phyloP scores from a whole-genome alignment of 352 stramenopile genomes.

The Blastocystis sp. region DNA sequence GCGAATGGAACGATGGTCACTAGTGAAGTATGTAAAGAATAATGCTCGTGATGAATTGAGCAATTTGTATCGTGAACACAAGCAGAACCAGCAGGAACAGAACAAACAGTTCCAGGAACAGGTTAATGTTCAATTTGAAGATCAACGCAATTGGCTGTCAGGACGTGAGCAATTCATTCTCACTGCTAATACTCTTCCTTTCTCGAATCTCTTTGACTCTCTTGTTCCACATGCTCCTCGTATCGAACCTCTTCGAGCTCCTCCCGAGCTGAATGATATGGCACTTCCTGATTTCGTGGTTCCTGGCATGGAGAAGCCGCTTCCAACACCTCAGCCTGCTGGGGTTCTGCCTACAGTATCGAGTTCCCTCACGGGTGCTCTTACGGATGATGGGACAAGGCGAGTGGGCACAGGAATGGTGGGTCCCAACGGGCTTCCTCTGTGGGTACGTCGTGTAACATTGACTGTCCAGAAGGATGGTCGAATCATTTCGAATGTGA shows the following conservation, averaged over 20 bases:
- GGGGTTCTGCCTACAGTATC: background rate
- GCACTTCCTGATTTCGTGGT: background rate
- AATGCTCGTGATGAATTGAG: background rate
- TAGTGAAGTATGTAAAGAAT: conserved; percentile 16
- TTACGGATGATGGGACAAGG: background rate
- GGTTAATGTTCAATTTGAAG: conserved; percentile 22
- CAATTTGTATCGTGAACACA: conserved; percentile 26
- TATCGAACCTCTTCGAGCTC: background rate
- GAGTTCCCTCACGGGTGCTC: background rate
- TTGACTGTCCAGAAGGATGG: conserved; percentile 23
- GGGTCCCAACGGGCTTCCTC: background rate
- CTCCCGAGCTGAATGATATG: background rate
- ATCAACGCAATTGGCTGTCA: conserved; percentile 18
- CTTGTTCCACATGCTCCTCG: background rate
- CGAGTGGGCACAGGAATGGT: background rate
- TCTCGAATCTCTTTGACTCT: conserved; percentile 4
- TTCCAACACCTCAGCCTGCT: background rate
- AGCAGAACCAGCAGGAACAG: conserved; percentile 62
- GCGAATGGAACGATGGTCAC: background rate
- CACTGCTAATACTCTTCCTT: background rate
- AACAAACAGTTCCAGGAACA: conserved; percentile 60
- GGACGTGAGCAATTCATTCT: background rate
- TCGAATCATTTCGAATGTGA: background rate
- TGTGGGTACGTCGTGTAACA: conserved; percentile 25
- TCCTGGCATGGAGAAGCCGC: background rate